These are phyloP conservation scores for Pezicula radicicola DNA, from an alignment of 2,329 filamentous ascomycete species.

Conservation along the genomic window DNA sequence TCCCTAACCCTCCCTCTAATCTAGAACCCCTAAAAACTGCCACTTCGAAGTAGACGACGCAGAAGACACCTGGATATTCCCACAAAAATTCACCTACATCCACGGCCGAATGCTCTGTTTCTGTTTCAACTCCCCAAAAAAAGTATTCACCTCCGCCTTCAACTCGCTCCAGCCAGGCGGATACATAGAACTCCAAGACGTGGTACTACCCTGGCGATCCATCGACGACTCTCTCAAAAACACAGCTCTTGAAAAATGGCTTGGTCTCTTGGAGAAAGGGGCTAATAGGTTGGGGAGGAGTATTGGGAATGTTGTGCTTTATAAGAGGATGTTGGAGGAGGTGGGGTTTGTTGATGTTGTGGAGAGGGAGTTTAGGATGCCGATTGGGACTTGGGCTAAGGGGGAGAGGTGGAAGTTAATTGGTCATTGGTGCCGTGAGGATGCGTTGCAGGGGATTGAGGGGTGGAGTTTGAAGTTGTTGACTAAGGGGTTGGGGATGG, in stretches of 20 bases:
- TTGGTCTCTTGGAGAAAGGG: no score
- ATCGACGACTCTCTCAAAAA: background rate
- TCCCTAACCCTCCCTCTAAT: no score
- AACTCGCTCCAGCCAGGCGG: background rate
- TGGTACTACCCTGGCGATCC: background rate
- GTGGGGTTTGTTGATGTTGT: conserved; percentile 38
- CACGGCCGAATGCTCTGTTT: conserved; percentile 2
- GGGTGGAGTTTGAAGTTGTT: no score
- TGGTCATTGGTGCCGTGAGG: conserved; percentile 14
- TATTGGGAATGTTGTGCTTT: background rate
- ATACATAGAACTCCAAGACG: conserved; percentile 4
- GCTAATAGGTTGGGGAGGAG: no score
- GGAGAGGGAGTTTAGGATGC: conserved; percentile 35
- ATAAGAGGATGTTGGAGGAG: conserved; percentile 21
- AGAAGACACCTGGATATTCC: conserved; percentile 19
- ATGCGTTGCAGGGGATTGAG: background rate
- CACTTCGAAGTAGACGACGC: conserved; percentile 19
- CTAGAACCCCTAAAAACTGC: conserved; percentile 9
- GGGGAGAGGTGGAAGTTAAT: conserved; percentile 33
- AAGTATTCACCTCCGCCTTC: background rate
- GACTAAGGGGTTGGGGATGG: no score
- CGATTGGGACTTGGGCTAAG: conserved; percentile 35
- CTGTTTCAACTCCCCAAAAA: background rate
- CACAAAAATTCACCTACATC: conserved; percentile 17
- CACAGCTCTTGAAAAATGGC: background rate